A percentile compares a stretch with the other conserved stretches of the same genome.
Conservation (phyloP, 176 grass and related monocot species). For the Secale cereale region DNA sequence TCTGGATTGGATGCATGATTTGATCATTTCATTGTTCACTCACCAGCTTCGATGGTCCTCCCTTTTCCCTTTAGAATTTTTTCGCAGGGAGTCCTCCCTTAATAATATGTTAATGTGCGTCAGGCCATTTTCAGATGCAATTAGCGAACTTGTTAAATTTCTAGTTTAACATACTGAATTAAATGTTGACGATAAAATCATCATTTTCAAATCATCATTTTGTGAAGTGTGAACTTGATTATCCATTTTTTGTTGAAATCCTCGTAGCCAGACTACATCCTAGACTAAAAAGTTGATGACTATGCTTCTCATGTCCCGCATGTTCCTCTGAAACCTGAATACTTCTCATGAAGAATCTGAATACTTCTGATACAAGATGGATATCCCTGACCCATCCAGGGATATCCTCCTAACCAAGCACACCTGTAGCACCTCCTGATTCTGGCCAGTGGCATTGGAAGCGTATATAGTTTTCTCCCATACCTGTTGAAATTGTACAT, state of each 20-base stretch:
- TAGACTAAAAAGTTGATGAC: background rate
- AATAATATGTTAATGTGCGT: background rate
- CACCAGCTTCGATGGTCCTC: background rate
- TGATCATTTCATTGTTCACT: background rate
- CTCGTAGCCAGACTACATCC: background rate
- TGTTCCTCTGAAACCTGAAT: conserved; percentile 6
- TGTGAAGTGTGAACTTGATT: background rate
- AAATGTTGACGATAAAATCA: background rate
- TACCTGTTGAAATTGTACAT: background rate
- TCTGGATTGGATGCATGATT: background rate
- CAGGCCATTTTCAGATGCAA: background rate
- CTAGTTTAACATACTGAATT: background rate
- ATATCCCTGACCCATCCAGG: background rate
- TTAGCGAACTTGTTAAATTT: background rate
- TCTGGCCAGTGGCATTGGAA: background rate
- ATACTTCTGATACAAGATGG: background rate
- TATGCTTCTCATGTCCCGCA: background rate
- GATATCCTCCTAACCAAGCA: background rate
- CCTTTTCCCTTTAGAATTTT: too few relatives aligned
- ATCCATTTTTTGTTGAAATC: background rate
- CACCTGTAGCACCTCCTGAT: background rate
- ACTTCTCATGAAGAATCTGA: background rate
- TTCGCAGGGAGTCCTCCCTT: background rate
- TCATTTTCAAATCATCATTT: background rate
- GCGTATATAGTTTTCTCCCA: background rate